These are phyloP conservation scores for Solanum sparsipilum DNA, from an alignment of 257 asterid species.

Conservation along the genomic window DNA sequence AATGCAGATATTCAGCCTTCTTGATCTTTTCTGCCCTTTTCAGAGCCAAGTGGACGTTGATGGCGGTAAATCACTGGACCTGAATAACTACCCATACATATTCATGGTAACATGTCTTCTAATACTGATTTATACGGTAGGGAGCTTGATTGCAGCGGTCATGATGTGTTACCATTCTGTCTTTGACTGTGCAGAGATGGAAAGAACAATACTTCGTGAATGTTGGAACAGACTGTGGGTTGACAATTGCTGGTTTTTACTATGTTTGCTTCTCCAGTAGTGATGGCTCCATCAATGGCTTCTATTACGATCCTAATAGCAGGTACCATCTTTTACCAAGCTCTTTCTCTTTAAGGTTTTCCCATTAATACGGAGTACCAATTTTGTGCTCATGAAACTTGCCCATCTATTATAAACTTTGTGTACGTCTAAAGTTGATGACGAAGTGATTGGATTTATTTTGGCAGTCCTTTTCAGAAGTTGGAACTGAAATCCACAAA, in stretches of 20 bases:
- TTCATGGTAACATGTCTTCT: conserved; percentile 59
- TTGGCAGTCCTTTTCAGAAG: conserved; percentile 92
- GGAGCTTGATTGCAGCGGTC: background rate
- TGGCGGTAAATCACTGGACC: conserved; percentile 84
- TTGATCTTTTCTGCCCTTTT: conserved; percentile 7
- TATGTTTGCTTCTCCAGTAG: conserved; percentile 93
- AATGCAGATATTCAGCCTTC: background rate
- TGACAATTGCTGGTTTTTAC: conserved; percentile 96
- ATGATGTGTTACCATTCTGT: background rate
- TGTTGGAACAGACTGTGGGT: conserved; percentile 94
- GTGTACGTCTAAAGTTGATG: background rate
- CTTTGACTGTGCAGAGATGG: conserved; percentile 69
- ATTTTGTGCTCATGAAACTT: background rate
- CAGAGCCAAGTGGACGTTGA: conserved; percentile 86
- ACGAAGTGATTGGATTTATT: background rate
- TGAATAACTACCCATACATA: conserved; percentile 73
- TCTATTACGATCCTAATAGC: conserved; percentile 98
- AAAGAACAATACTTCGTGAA: conserved; percentile 96
- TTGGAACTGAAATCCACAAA: conserved; percentile 73
- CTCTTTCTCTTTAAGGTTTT: background rate
- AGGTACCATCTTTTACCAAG: conserved; percentile 29
- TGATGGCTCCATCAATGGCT: conserved; percentile 92
- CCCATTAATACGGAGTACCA: background rate
- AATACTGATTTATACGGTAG: background rate
- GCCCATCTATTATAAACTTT: background rate